Base-by-base conservation (phyloP, 2,329 filamentous ascomycete genomes). In the Epichloe aotearoae region DNA sequence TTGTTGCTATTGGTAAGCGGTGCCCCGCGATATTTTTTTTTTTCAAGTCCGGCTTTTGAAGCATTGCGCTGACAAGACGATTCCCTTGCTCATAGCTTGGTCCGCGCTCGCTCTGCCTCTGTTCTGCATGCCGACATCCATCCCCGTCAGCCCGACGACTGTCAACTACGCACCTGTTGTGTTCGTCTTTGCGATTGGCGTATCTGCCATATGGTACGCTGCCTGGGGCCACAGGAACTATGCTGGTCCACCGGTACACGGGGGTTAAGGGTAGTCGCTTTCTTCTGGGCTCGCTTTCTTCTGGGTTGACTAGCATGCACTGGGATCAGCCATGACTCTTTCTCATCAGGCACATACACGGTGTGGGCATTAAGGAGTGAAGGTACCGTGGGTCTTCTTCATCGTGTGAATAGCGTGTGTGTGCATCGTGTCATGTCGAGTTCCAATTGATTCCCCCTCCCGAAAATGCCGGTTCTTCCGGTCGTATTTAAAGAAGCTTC, bases 111-210 rank as follows among this genome's bases (percentile, higher is more conserved):
- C 82, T 37, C 77, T 87, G 49, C 83, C 84, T 1, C 75, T 88
- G 15, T 88, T 88, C 72, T 88, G 80, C 66, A 85, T 86, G 80
- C 84, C 83, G 0, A 75, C 79, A 0, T 66, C 66, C 42, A 68
- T 85, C n/a, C 80, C 80, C 5, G 80, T 84, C 39, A 75, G 73
- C 0, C 65, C 61, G 33, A 62, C 67, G 17, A 74, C 71, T 39
- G 83, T 87, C 72, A 88, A 88, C 72, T 88, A 86, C 64, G 84
- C 83, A 1, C 80, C 80, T 14, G 84, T 82, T 36, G 84, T 88
- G n/a, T 86, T 88, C 57, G 76, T 83, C 26, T 81, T 73, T 5
- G 83, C 85, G 54, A 74, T 77, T 50, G 46, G 70, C 39, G 73
- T 87, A 52, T 78, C 84, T 1, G 73, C 71, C 10, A 64, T 68